phyloP scores from a whole-genome alignment of 768 basidiomycete species.

The Xerocomus spinulosus region DNA sequence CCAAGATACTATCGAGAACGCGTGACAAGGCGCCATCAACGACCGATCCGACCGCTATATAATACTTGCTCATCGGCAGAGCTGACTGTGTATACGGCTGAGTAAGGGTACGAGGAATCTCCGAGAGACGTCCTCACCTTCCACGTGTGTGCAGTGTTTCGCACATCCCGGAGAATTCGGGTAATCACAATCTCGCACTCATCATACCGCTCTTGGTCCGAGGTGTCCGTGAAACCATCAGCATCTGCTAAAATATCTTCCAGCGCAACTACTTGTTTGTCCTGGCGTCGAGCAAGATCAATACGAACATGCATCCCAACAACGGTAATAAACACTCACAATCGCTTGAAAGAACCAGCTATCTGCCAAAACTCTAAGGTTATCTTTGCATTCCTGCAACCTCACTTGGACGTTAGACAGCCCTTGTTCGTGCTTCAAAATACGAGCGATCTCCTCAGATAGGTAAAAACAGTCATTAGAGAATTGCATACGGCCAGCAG shows the following conservation, averaged over 20 bases:
- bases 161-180: conserved; percentile 58
- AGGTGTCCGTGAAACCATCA: conserved; percentile 63
- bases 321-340: conserved; percentile 38
- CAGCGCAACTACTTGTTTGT: conserved; percentile 23
- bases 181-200: conserved; percentile 69
- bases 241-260: conserved; percentile 48
- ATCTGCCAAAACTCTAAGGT: conserved; percentile 54
- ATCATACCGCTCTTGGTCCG: conserved; percentile 69
- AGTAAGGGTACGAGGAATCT: neutral
- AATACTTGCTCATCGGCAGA: conserved; percentile 67
- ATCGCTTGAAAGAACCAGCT: conserved; percentile 70
- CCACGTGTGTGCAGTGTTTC: conserved; percentile 57
- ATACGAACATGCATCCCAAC: neutral
- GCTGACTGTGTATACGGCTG: conserved; percentile 43
- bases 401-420: conserved; percentile 37
- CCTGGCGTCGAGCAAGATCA: conserved; percentile 9
- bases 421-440: conserved; percentile 28
- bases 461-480: conserved; percentile 81
- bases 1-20: conserved; percentile 69
- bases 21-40: conserved; percentile 63
- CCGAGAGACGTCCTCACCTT: conserved; percentile 51
- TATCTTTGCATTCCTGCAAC: conserved; percentile 46
- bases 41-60: conserved; percentile 64
- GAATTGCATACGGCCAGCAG: conserved; percentile 63
- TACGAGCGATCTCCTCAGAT: conserved; percentile 39